Conservation (phyloP, 805 yeast species). For the Lachancea mirantina region DNA sequence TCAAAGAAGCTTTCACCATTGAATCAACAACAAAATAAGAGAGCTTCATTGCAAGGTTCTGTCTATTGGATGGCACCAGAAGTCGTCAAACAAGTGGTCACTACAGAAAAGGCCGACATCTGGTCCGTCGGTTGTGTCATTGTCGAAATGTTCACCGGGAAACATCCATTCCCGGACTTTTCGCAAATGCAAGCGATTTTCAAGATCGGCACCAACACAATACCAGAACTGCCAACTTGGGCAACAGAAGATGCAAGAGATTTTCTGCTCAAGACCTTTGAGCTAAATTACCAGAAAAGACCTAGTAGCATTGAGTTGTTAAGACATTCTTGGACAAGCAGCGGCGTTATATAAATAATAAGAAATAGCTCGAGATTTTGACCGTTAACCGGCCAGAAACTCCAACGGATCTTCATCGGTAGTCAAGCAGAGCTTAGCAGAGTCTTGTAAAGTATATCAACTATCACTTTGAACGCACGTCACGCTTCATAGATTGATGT, state of each 20-base stretch:
- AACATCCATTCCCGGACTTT: slow-evolving; percentile 91
- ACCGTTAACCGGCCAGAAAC: neutral
- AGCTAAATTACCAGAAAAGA: slow-evolving; percentile 63
- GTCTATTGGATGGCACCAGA: slow-evolving; percentile 99
- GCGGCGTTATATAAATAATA: neutral
- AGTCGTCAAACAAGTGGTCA: slow-evolving; percentile 87
- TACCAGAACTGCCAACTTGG: slow-evolving; percentile 75
- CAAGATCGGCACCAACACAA: slow-evolving; percentile 77
- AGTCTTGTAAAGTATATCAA: too few species aligned
- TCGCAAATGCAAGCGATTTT: slow-evolving; percentile 97
- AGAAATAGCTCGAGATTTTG: neutral
- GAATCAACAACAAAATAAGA: slow-evolving; percentile 36
- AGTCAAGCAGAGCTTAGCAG: too few species aligned
- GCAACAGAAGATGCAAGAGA: slow-evolving; percentile 60
- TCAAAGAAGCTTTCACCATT: slow-evolving; percentile 60
- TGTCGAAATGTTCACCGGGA: slow-evolving; percentile 92
- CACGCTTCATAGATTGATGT: too few species aligned
- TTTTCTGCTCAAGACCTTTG: slow-evolving; percentile 63
- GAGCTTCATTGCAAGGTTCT: slow-evolving; percentile 89
- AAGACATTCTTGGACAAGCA: slow-evolving; percentile 38
- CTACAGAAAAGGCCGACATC: slow-evolving; percentile 88
- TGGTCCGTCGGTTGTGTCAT: slow-evolving; percentile 96
- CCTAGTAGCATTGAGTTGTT: slow-evolving; percentile 68
- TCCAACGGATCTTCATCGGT: too few species aligned
- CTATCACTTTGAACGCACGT: too few species aligned